Conservation (phyloP, 768 basidiomycete genomes). For the Tricholoma terreum region DNA sequence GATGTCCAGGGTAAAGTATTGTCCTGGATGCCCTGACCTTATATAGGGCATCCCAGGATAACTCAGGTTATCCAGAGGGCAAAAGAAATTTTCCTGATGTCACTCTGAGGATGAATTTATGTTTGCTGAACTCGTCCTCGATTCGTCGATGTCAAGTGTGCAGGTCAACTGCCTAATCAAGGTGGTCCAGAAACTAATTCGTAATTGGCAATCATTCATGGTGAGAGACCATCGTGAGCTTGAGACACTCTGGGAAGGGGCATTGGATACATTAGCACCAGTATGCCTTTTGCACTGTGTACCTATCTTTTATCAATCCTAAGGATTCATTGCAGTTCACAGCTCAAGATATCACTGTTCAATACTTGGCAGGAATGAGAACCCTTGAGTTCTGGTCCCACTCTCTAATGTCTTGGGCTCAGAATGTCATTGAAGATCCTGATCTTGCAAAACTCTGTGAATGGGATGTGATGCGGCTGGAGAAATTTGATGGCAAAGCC, state of each 20-base stretch:
- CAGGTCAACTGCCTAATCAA: not conserved
- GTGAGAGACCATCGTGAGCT: not conserved
- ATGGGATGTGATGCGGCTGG: conserved; percentile 31
- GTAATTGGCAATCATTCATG: not conserved
- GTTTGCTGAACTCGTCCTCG: not conserved
- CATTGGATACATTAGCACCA: not conserved
- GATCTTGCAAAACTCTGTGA: conserved; percentile 18
- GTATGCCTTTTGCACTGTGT: not conserved
- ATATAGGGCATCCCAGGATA: too few relatives aligned
- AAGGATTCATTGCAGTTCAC: not conserved
- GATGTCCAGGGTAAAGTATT: too few relatives aligned
- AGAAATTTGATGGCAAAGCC: conserved; percentile 22
- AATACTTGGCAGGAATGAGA: not conserved
- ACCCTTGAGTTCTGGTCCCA: conserved; percentile 20
- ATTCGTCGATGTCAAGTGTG: not conserved
- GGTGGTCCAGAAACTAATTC: not conserved
- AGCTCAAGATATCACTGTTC: not conserved
- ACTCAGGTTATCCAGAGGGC: too few relatives aligned
- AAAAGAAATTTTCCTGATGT: not conserved
- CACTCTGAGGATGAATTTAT: not conserved
- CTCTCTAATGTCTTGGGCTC: conserved; percentile 25
- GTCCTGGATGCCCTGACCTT: too few relatives aligned
- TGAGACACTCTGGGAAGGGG: not conserved
- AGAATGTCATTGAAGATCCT: conserved; percentile 25
- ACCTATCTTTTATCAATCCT: not conserved